Evolutionary conservation across 176 grass and related monocot genomes (phyloP), one percentile per base, ranked within the genome.

Genomic region (Saccharum officinarum): DNA sequence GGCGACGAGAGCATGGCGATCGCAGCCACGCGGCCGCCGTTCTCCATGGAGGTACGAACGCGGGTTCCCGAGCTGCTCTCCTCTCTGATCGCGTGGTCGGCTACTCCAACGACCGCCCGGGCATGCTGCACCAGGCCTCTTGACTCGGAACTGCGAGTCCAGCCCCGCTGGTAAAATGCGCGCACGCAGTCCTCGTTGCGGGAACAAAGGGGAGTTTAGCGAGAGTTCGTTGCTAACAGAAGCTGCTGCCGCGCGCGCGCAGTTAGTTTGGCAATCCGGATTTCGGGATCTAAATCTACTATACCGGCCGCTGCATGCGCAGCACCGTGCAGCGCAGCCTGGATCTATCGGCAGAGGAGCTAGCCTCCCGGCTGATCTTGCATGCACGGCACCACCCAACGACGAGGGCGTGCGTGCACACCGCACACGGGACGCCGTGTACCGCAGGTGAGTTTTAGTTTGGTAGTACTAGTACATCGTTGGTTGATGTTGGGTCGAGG

Each of bases 1-100:
- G 26, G 76, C 84, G 49, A 83, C 1, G 69, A 90, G 68, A 46
- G 60, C 46, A 79, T 7, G 67, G 23, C 41, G 17, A 84, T 79
- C 42, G 75, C 62, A 10, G 80, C 68, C 37, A 44, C 67, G 16
- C 74, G 88, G 30, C 67, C 28, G 55, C 67, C 36, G 79, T 67
- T 83, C 80, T 46, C 80, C 68, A 69, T 83, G 55, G 20, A 26
- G 17, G 78, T 6, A 13, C 77, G 23, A 1, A 45, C 57, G 10
- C 1, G 30, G 0, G 36, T 15, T 69, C 36, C 37, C 37, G 37
- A n/a, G 75, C 67, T 42, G 49, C 77, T 47, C 44, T 45, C 45
- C 77, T 47, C 44, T 45, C 45, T 47, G 13, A 47, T 16, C 22
- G 39, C 20, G 20, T 22, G 15, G 6, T 42, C 40, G 40, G 40